A percentile compares a stretch with the other conserved stretches of the same genome.
Conservation (phyloP, 1,284 basidiomycete species). For the Fistulina hepatica region DNA sequence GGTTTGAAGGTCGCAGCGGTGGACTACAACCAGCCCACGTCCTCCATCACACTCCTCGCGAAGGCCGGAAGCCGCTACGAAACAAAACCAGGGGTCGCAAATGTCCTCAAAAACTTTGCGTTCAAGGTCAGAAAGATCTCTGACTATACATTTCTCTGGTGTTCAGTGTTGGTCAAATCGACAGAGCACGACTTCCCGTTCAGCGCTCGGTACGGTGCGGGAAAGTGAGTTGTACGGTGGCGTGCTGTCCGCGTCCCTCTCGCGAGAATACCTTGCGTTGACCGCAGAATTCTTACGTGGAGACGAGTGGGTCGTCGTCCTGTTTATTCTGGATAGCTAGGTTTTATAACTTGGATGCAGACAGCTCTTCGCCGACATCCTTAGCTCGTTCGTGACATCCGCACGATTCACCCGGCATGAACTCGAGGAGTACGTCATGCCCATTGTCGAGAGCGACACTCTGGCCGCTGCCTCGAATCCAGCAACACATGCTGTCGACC, state of each 20-base stretch:
- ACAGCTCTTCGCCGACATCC: slow-evolving; percentile 76
- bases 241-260: slow-evolving; percentile 77
- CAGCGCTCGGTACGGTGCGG: slow-evolving; percentile 83
- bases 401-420: slow-evolving; percentile 81
- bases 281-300: slow-evolving; percentile 94
- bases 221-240: slow-evolving; percentile 94
- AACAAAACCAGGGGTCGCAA: slow-evolving; percentile 76
- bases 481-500: slow-evolving; percentile 60
- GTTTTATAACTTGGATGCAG: slow-evolving; percentile 29
- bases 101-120: slow-evolving; percentile 91
- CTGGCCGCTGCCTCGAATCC: slow-evolving; percentile 53
- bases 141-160: no score
- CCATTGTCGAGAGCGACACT: slow-evolving; percentile 63
- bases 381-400: slow-evolving; percentile 75
- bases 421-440: slow-evolving; percentile 76
- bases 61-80: slow-evolving; percentile 88
- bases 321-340: background rate
- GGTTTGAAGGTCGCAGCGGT: slow-evolving; percentile 80
- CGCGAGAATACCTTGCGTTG: slow-evolving; percentile 84
- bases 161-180: slow-evolving; percentile 13
- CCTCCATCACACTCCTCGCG: slow-evolving; percentile 79
- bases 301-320: slow-evolving; percentile 73
- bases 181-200: slow-evolving; percentile 75
- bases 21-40: slow-evolving; percentile 72
- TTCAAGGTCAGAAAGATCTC: no score